Percentiles rank a stretch among this genome's conserved stretches.
phyloP scores from a whole-genome alignment of 1,284 basidiomycete genomes.

The Somion occarium region DNA sequence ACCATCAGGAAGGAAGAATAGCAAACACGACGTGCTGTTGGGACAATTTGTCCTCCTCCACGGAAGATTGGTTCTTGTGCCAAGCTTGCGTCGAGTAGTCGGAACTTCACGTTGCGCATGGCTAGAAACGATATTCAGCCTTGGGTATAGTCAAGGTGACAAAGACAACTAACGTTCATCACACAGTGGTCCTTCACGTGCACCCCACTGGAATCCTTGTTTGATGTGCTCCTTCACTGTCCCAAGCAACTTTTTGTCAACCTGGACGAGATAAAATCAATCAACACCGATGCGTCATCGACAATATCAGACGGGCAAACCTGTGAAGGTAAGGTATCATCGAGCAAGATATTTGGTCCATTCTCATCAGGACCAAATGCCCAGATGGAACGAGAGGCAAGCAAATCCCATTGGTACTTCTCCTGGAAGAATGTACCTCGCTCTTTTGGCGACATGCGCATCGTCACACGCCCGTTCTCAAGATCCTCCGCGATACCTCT shows the following conservation, averaged over 20 bases:
- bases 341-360: constrained; percentile 90
- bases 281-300: constrained; percentile 1
- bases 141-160: constrained; percentile 5
- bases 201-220: constrained; percentile 99
- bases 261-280: constrained; percentile 36
- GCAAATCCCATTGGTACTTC: constrained; percentile 97
- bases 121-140: constrained; percentile 41
- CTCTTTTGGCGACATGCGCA: constrained; percentile 92
- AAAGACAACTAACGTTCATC: constrained; percentile 83
- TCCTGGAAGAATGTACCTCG: constrained; percentile 92
- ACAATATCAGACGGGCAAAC: constrained; percentile 39
- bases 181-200: constrained; percentile 94
- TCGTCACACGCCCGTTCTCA: constrained; percentile 85
- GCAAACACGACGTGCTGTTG: constrained; percentile 94
- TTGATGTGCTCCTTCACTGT: constrained; percentile 94
- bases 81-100: constrained; percentile 86
- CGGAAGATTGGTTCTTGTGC: constrained; percentile 96
- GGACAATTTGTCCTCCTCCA: constrained; percentile 97
- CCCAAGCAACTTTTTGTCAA: constrained; percentile 90
- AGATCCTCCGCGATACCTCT: constrained; percentile 92
- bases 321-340: constrained; percentile 95
- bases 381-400: constrained; percentile 98
- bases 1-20: constrained; percentile 99
- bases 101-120: constrained; percentile 98
- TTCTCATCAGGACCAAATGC: constrained; percentile 98